Evolutionary conservation across 306 rosid species (phyloP).

Genomic region (Quercus cerris): DNA sequence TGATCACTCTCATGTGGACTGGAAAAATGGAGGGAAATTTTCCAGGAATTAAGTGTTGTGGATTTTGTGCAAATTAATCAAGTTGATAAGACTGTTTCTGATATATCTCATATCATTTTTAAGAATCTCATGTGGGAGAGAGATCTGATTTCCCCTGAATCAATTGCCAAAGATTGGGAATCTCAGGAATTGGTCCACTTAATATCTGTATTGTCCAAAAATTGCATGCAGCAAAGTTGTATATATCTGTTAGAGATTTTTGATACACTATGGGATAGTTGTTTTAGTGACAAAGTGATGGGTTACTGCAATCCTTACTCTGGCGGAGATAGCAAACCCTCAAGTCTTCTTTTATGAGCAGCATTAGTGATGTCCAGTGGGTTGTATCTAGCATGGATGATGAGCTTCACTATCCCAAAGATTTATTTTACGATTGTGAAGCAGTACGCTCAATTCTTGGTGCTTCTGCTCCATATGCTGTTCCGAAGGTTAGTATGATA

Average conservation of each 20-base stretch:
- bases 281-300: conserved; percentile 60
- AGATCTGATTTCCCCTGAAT: conserved; percentile 57
- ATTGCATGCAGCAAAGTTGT: conserved; percentile 55
- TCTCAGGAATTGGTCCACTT: conserved; percentile 66
- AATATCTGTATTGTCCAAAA: conserved; percentile 47
- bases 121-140: conserved; percentile 49
- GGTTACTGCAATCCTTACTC: conserved; percentile 48
- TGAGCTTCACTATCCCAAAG: conserved; percentile 73
- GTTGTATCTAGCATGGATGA: conserved; percentile 58
- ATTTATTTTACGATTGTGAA: conserved; percentile 74
- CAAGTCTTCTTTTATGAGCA: conserved; percentile 65
- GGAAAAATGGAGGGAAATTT: conserved; percentile 78
- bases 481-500: conserved; percentile 76
- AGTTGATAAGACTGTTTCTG: conserved; percentile 59
- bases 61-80: conserved; percentile 68
- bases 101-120: conserved; percentile 41
- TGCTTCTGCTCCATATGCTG: conserved; percentile 69
- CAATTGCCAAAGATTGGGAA: conserved; percentile 77
- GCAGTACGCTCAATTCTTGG: conserved; percentile 71
- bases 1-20: conserved; percentile 49
- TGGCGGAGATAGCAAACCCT: conserved; percentile 40
- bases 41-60: conserved; percentile 63
- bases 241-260: conserved; percentile 69
- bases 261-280: conserved; percentile 82
- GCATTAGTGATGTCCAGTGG: conserved; percentile 69